Evolutionary conservation across 208 protist species (phyloP), one percentile per base, ranked within the genome.

Genomic region (Trypanosoma grayi): DNA sequence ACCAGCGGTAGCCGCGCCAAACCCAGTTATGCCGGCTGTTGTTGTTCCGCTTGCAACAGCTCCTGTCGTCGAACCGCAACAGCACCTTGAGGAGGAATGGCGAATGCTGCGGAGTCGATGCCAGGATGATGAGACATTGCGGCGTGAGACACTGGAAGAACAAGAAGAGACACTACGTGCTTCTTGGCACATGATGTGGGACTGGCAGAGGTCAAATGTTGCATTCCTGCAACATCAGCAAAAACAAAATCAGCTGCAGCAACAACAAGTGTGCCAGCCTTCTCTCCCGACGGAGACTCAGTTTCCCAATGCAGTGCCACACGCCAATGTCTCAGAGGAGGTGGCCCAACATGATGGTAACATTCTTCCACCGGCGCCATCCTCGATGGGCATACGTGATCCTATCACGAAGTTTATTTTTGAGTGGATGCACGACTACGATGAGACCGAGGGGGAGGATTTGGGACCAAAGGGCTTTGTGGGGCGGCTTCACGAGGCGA

Each of bases 361-460:
- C 5, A 39, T 14, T 46, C n/a, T 51, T 2, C 30, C 66, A 4
- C 27, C 50, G 24, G 34, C 20, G 10, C 25, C 66, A 20, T 27
- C 57, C n/a, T 4, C 30, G 30, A n/a, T 20, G 22, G 51, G 39
- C 18, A 64, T 86, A 52, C 74, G 78, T 9, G 86, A 93, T 60
- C 75, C 82, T 2, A 76, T 89, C 31, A 93, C 85, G 37, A 39
- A 60, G 5, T 87, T 87, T 50, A 85, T 93, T 11, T 73, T 93
- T 47, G 80, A 93, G 57, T 90, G 83, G 82, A 70, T 93, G 28
- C 66, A 75, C 28, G 73, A 81, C 36, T 88, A 79, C 50, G 60
- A 73, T 25, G 61, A 72, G 14, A 44, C 67, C 39, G 56, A 70
- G 30, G 24, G 13, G 10, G 60, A 54, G 10, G 16, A 37, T 14